Evolutionary conservation across 2,329 filamentous ascomycete species (phyloP).

Genomic region (Colletotrichum cereale): DNA sequence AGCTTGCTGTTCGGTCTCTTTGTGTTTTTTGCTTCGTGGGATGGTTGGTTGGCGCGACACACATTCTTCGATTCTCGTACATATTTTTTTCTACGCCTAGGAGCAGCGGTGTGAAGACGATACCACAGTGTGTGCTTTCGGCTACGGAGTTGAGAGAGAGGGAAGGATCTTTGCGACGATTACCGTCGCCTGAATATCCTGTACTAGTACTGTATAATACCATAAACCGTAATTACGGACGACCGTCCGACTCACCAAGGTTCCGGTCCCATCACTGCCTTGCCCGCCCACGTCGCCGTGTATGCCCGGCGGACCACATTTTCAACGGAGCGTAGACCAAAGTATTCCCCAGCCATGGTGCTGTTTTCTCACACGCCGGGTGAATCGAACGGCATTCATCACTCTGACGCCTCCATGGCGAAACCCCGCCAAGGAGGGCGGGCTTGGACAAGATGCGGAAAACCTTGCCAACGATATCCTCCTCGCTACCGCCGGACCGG

Average conservation of each 20-base stretch:
- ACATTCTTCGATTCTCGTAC: conserved; percentile 33
- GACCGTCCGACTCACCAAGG: neutral
- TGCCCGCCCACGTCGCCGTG: no score
- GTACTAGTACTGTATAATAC: conserved; percentile 40
- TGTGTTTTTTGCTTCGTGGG: neutral
- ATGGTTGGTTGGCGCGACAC: neutral
- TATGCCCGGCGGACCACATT: no score
- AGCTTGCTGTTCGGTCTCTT: neutral
- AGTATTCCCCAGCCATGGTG: no score
- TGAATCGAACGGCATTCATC: no score
- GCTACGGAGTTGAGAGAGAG: conserved; percentile 26
- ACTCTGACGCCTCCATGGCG: no score
- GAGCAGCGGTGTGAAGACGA: conserved; percentile 5
- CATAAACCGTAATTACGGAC: conserved; percentile 9
- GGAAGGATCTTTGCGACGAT: conserved; percentile 17
- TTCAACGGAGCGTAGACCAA: no score
- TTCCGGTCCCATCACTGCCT: no score
- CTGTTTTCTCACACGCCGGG: no score
- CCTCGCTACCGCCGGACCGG: neutral
- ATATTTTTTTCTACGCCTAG: conserved; percentile 20
- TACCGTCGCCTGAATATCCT: conserved; percentile 28
- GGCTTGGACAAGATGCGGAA: neutral
- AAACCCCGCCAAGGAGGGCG: neutral
- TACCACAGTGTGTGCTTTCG: conserved; percentile 20
- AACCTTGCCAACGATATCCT: neutral